Evolutionary conservation across 805 yeast genomes (phyloP), one percentile per base, ranked within the genome.

Genomic region (Saturnispora besseyi): DNA sequence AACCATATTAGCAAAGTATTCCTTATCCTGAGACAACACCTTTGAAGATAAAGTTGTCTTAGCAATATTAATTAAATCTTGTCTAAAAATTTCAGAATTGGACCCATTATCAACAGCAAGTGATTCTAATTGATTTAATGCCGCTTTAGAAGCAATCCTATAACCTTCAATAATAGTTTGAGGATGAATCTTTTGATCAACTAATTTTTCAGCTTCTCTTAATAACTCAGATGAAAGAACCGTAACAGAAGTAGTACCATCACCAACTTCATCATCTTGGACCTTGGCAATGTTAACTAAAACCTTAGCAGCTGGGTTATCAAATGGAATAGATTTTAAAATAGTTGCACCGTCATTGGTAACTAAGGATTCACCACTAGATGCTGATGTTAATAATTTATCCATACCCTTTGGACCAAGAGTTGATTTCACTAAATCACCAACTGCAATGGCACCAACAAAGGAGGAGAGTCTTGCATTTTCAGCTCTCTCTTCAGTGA

Each of bases 321-420:
- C 96, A 57, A 93, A 79, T 13, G 98, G 97, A 59, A 93, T 91
- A 2, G 95, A 77, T 62, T 90, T 89, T 56, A 93, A 72, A 56
- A 93, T 93, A 2, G 99, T 93, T 46, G 99, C 99, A 54, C 99
- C 99, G 71, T 93, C 99, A 66, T 93, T 93, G 45, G 99, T 93
- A 36, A 93, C 90, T 62, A 90, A 62, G 2, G 93, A 75, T 49
- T 74, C 75, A 44, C 87, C 87, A 41, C 93, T 79, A 4, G 89
- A 76, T 18, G 96, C 86, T 56, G 95, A 82, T 62, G 88, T 96
- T 54, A 93, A 73, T 55, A 93, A 73, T 66, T 93, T 93, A 68
- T 93, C 99, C 98, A 93, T 91, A 55, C 99, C 99, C 64, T 93
- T 91, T 54, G 99, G 99, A 13, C 99, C 99, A 56, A 93, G 72